Conservation (phyloP, 1,284 basidiomycete species). For the Puccinia horiana region DNA sequence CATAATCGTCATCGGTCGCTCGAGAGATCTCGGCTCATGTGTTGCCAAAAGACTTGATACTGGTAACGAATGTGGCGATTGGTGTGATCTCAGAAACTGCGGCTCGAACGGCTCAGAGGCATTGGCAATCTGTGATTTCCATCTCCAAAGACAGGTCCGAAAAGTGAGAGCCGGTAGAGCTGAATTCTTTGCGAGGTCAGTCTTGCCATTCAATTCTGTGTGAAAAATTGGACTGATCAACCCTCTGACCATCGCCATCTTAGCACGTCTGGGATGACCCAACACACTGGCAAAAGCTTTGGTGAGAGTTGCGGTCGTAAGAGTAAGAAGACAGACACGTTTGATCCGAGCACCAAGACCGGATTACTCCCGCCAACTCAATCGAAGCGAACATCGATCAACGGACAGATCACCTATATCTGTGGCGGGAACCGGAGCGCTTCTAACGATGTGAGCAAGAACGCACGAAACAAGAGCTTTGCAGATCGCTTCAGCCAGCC, state of each 20-base stretch:
- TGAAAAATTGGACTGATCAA: background rate
- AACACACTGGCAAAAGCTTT: conserved; percentile 38
- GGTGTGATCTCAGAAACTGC: conserved; percentile 73
- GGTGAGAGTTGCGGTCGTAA: background rate
- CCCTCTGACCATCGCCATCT: background rate
- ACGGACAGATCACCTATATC: conserved; percentile 42
- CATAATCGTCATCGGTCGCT: conserved; percentile 80
- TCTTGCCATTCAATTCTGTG: background rate
- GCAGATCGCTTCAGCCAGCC: conserved; percentile 18
- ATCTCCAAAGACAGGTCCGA: conserved; percentile 38
- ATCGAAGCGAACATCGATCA: conserved; percentile 17
- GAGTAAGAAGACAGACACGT: conserved; percentile 17
- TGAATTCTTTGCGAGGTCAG: conserved; percentile 48
- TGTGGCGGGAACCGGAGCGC: background rate
- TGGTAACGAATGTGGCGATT: conserved; percentile 76
- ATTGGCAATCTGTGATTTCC: conserved; percentile 40
- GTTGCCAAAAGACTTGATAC: conserved; percentile 70
- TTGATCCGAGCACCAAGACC: conserved; percentile 33
- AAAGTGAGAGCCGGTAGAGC: conserved; percentile 43
- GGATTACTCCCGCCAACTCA: conserved; percentile 22
- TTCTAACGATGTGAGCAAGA: background rate
- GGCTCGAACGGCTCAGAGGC: background rate
- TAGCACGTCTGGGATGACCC: conserved; percentile 46
- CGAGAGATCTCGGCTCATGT: conserved; percentile 81
- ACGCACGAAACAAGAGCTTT: background rate